phyloP scores from a whole-genome alignment of 148 eudicot species.

The Rhododendron simsii region DNA sequence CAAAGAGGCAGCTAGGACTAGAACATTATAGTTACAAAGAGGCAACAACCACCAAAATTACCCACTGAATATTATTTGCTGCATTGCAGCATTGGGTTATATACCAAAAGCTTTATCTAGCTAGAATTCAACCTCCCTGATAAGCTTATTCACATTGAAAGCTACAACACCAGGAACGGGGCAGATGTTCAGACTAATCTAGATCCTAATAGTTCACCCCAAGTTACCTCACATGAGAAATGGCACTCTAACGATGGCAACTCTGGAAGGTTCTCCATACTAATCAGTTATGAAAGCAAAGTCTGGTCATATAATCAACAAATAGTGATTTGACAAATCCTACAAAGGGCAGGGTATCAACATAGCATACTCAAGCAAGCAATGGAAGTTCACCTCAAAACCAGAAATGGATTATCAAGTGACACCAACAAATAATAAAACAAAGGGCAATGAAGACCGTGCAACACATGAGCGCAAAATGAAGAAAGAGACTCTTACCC shows the following conservation, averaged over 20 bases:
- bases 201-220: neutral
- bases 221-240: neutral
- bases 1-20: neutral
- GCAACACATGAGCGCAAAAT: neutral
- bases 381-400: neutral
- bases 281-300: neutral
- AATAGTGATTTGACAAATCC: neutral
- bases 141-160: neutral
- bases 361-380: neutral
- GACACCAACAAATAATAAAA: neutral
- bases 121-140: neutral
- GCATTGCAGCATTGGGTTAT: neutral
- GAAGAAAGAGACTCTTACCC: slow-evolving; percentile 19
- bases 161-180: neutral
- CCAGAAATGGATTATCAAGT: neutral
- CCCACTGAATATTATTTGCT: neutral
- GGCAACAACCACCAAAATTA: neutral
- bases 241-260: neutral
- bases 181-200: neutral
- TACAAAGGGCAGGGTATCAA: neutral
- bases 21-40: neutral
- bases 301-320: neutral
- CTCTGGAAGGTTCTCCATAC: neutral
- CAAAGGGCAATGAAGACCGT: neutral
- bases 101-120: neutral